These are phyloP conservation scores for Metschnikowia hibisci DNA, from an alignment of 805 yeast genomes.

Conservation along the genomic window DNA sequence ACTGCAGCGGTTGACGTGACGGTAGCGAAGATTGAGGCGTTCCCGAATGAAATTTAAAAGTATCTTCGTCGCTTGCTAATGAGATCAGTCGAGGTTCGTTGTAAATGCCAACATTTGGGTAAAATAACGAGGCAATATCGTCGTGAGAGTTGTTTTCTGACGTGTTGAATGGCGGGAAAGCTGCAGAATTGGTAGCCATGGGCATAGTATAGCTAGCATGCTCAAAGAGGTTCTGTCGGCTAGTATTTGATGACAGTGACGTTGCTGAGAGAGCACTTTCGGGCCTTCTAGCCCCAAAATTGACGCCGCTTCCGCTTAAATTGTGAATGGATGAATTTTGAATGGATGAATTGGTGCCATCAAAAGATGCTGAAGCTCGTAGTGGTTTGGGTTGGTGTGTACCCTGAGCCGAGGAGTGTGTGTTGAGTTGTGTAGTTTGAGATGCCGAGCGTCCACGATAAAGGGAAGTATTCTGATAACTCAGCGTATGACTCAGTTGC, in stretches of 20 bases:
- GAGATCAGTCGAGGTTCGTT: constrained; percentile 15
- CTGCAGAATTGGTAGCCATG: constrained; percentile 15
- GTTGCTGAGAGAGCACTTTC: constrained; percentile 39
- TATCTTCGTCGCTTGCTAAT: constrained; percentile 17
- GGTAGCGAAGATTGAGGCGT: constrained; percentile 16
- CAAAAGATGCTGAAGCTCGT: constrained; percentile 6
- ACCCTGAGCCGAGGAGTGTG: neutral
- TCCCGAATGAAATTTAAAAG: constrained; percentile 3
- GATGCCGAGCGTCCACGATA: constrained; percentile 1
- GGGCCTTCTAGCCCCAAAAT: constrained; percentile 32
- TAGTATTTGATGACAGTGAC: constrained; percentile 32
- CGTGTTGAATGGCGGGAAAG: constrained; percentile 18
- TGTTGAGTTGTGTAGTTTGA: constrained; percentile 1
- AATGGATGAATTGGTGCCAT: neutral
- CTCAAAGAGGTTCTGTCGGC: constrained; percentile 15
- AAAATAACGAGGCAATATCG: constrained; percentile 11
- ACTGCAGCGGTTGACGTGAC: constrained; percentile 17
- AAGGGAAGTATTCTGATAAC: neutral
- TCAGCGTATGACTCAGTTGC: too few relatives aligned
- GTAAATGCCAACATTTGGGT: constrained; percentile 9
- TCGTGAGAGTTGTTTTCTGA: constrained; percentile 16
- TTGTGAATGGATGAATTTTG: neutral
- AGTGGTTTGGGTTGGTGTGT: constrained; percentile 4
- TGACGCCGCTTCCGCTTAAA: neutral
- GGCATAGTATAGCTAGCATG: constrained; percentile 10